Evolutionary conservation across 495 filamentous ascomycete genomes (phyloP).

Genomic region (Trichoderma asperelloides): DNA sequence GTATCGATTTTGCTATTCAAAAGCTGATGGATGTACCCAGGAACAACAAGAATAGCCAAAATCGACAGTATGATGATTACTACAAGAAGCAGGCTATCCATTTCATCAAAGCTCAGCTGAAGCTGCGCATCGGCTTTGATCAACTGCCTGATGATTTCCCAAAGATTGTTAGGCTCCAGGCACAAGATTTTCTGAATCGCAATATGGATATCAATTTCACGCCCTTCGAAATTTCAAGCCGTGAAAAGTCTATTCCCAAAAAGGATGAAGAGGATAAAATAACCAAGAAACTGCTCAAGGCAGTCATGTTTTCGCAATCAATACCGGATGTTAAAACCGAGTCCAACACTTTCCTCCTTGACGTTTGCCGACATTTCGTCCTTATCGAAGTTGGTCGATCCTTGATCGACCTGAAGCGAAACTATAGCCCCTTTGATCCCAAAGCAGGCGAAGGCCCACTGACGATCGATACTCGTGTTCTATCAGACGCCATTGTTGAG

Average conservation of each 20-base stretch:
- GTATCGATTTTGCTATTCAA: constrained; percentile 78
- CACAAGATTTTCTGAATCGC: constrained; percentile 66
- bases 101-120: constrained; percentile 76
- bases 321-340: constrained; percentile 67
- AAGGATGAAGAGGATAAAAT: constrained; percentile 71
- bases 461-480: constrained; percentile 70
- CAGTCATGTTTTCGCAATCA: constrained; percentile 76
- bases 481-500: constrained; percentile 83
- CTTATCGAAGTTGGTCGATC: constrained; percentile 82
- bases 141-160: constrained; percentile 82
- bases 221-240: constrained; percentile 59
- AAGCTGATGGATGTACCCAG: constrained; percentile 76
- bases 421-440: constrained; percentile 67
- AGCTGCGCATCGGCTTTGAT: constrained; percentile 81
- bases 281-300: constrained; percentile 79
- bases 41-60: constrained; percentile 35
- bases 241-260: constrained; percentile 75
- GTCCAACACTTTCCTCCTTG: constrained; percentile 62
- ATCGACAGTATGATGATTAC: constrained; percentile 67
- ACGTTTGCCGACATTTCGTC: constrained; percentile 81
- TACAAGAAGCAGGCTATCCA: constrained; percentile 92
- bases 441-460: constrained; percentile 77
- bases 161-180: constrained; percentile 75
- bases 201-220: constrained; percentile 56
- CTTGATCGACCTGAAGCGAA: constrained; percentile 65